Evolutionary conservation across 2,329 filamentous ascomycete species (phyloP).

Genomic region (Colletotrichum lentis): DNA sequence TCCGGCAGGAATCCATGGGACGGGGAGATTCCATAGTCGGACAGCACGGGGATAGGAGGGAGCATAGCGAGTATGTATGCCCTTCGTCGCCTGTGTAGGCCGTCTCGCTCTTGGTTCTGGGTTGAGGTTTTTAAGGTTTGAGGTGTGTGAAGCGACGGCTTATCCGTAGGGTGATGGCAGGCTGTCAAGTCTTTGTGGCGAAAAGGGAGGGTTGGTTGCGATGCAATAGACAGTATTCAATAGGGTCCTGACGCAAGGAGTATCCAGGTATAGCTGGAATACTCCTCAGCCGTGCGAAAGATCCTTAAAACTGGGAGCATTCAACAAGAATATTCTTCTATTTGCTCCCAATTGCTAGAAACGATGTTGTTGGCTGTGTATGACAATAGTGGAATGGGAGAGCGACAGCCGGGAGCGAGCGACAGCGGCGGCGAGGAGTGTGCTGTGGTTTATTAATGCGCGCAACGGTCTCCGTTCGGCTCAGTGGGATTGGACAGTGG

Average conservation of each 20-base stretch:
- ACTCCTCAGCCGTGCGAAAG: slow-evolving; percentile 69
- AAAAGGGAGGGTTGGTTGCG: slow-evolving; percentile 34
- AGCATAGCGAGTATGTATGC: slow-evolving; percentile 54
- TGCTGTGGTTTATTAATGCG: slow-evolving; percentile 22
- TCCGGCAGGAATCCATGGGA: slow-evolving; percentile 88
- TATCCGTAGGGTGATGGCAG: neutral
- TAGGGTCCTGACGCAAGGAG: slow-evolving; percentile 69
- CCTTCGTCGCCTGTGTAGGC: neutral
- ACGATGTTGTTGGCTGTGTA: neutral
- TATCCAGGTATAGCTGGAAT: slow-evolving; percentile 66
- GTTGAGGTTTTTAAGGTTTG: neutral
- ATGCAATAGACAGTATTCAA: slow-evolving; percentile 33
- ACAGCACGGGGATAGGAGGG: slow-evolving; percentile 68
- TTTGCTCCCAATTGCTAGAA: neutral
- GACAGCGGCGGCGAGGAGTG: neutral
- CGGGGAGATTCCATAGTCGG: slow-evolving; percentile 82
- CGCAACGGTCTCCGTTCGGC: slow-evolving; percentile 17
- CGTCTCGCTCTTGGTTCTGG: neutral
- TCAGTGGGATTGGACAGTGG: slow-evolving; percentile 18
- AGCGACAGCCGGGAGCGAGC: neutral
- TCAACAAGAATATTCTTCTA: slow-evolving; percentile 9
- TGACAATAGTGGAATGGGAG: neutral
- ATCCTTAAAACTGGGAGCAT: slow-evolving; percentile 37
- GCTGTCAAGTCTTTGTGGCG: slow-evolving; percentile 32
- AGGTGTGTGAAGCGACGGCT: neutral